These are phyloP conservation scores for Chenopodium formosanum DNA, from an alignment of 148 eudicot species.

Conservation along the genomic window DNA sequence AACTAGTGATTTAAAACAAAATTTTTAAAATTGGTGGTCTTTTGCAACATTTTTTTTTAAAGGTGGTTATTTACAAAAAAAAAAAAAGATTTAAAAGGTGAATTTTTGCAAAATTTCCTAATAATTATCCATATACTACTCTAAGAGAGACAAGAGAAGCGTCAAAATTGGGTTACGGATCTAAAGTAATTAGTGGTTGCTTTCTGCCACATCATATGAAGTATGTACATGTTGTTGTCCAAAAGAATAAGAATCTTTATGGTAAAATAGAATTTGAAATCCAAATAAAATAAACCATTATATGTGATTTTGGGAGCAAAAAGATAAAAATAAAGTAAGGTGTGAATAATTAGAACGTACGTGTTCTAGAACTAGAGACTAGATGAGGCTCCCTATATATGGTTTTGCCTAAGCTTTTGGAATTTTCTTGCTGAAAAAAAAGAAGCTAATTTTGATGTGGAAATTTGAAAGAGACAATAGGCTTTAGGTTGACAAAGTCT, in stretches of 20 bases:
- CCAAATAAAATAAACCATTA: not conserved
- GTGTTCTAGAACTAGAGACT: conserved; percentile 15
- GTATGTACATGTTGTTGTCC: not conserved
- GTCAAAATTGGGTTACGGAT: too few relatives aligned
- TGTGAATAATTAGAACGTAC: not conserved
- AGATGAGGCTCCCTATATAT: not conserved
- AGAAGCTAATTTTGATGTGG: not conserved
- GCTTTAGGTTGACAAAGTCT: conserved; percentile 6
- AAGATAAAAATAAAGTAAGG: not conserved
- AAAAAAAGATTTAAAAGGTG: too few relatives aligned
- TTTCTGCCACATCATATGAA: too few relatives aligned
- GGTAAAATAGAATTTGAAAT: not conserved
- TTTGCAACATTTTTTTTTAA: too few relatives aligned
- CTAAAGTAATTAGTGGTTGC: too few relatives aligned
- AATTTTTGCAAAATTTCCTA: too few relatives aligned
- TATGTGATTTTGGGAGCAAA: not conserved
- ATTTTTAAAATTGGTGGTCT: too few relatives aligned
- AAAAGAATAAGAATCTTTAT: too few relatives aligned
- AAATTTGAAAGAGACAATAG: conserved; percentile 11
- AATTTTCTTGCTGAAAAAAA: not conserved
- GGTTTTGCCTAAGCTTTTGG: conserved; percentile 8
- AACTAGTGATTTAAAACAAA: too few relatives aligned
- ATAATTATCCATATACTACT: too few relatives aligned
- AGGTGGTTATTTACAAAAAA: too few relatives aligned
- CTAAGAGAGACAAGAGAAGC: too few relatives aligned